These are phyloP conservation scores for Fraxinus pennsylvanica DNA, from an alignment of 257 asterid species.

Conservation along the genomic window DNA sequence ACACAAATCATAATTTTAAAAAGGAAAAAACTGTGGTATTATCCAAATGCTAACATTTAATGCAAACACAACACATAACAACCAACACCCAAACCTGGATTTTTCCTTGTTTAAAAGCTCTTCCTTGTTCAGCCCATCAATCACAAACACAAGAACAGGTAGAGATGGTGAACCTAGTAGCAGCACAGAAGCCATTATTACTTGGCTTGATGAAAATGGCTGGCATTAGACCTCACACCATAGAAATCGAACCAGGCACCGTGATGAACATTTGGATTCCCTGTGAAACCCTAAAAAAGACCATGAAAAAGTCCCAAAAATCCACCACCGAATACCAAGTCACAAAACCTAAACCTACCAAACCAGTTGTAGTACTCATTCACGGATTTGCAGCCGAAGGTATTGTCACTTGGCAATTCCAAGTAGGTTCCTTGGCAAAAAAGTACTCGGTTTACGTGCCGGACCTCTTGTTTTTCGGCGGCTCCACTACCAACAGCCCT, in stretches of 20 bases:
- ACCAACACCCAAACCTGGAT: constrained; percentile 47
- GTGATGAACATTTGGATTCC: constrained; percentile 75
- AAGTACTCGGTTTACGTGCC: constrained; percentile 75
- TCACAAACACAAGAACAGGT: neutral
- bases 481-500: constrained; percentile 54
- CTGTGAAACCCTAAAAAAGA: constrained; percentile 44
- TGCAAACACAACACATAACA: constrained; percentile 26
- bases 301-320: constrained; percentile 32
- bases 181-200: constrained; percentile 63
- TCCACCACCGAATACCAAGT: constrained; percentile 21
- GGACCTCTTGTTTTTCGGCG: constrained; percentile 90
- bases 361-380: constrained; percentile 66
- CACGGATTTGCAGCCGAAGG: constrained; percentile 88
- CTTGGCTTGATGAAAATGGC: constrained; percentile 67
- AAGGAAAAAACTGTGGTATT: neutral
- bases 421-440: constrained; percentile 62
- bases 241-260: constrained; percentile 59
- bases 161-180: constrained; percentile 73
- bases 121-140: neutral
- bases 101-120: constrained; percentile 3
- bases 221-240: constrained; percentile 55
- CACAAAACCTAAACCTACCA: constrained; percentile 37
- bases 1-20: neutral
- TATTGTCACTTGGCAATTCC: constrained; percentile 51
- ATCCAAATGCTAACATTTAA: neutral